Evolutionary conservation across 345 rosid genomes (phyloP).

Genomic region (Rubroshorea leprosula): DNA sequence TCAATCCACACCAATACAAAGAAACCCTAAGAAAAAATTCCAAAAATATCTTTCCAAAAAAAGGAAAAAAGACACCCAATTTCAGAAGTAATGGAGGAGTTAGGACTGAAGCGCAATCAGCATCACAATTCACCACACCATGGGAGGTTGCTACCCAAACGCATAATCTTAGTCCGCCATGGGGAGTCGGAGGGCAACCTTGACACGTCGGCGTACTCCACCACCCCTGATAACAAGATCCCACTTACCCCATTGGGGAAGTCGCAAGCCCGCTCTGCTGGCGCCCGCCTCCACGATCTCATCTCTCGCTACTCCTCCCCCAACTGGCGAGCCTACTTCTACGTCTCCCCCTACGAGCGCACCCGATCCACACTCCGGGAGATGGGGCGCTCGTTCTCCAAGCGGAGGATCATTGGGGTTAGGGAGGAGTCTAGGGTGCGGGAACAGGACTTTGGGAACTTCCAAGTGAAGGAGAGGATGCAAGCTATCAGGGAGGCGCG

Average conservation of each 20-base stretch:
- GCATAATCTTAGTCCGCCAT: constrained; percentile 89
- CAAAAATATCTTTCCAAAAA: no score
- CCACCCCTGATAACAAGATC: constrained; percentile 87
- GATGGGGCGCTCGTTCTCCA: constrained; percentile 77
- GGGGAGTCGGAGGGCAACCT: constrained; percentile 94
- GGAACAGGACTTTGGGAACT: constrained; percentile 97
- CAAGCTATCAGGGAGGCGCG: constrained; percentile 56
- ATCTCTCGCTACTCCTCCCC: constrained; percentile 29
- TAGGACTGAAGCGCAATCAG: no score
- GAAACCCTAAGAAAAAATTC: no score
- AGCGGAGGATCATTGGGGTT: constrained; percentile 74
- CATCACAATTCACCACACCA: no score
- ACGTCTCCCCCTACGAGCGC: constrained; percentile 89
- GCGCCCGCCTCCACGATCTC: constrained; percentile 42
- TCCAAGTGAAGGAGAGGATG: constrained; percentile 88
- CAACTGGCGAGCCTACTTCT: constrained; percentile 78
- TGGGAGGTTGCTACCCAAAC: constrained; percentile 59
- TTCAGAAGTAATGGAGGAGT: no score
- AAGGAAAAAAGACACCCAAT: no score
- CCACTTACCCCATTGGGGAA: constrained; percentile 55
- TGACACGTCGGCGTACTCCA: constrained; percentile 65
- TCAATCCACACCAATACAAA: no score
- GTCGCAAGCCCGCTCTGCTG: constrained; percentile 59
- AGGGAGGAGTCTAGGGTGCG: constrained; percentile 87
- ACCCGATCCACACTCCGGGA: constrained; percentile 86